phyloP scores from a whole-genome alignment of 371 early-diverging fungal species.

The Mortierella sp. region DNA sequence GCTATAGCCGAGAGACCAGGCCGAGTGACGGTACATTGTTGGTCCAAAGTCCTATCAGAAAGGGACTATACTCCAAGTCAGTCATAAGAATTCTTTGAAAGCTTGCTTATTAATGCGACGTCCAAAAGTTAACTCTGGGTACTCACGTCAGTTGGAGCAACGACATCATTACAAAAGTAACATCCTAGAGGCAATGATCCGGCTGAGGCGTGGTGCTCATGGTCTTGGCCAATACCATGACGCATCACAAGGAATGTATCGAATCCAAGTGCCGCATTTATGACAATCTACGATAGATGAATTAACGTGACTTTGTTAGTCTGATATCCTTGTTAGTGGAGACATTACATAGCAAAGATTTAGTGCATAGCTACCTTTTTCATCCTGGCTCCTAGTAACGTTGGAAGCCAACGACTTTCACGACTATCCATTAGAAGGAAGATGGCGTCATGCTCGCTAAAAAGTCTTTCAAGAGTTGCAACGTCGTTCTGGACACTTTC shows the following conservation, averaged over 20 bases:
- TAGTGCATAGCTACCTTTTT: slow-evolving; percentile 59
- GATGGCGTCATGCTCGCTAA: slow-evolving; percentile 84
- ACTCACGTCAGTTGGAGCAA: slow-evolving; percentile 91
- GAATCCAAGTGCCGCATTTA: slow-evolving; percentile 96
- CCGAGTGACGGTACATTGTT: slow-evolving; percentile 97
- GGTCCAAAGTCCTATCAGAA: slow-evolving; percentile 93
- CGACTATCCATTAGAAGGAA: slow-evolving; percentile 95
- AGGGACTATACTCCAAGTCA: slow-evolving; percentile 73
- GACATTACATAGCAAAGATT: not conserved
- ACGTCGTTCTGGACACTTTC: slow-evolving; percentile 65
- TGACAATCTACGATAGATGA: slow-evolving; percentile 68
- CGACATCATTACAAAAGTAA: slow-evolving; percentile 97
- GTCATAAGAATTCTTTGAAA: no score
- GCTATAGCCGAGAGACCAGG: slow-evolving; percentile 95
- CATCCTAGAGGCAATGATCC: slow-evolving; percentile 77
- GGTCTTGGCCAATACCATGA: slow-evolving; percentile 77
- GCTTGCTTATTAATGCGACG: no score
- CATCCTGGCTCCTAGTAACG: slow-evolving; percentile 78
- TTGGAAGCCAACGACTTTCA: slow-evolving; percentile 97
- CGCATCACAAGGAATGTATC: slow-evolving; percentile 97
- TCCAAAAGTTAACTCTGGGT: not conserved
- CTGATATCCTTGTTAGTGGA: not conserved
- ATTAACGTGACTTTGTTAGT: not conserved
- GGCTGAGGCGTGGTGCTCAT: slow-evolving; percentile 12
- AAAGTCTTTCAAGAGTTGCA: slow-evolving; percentile 66